These are phyloP conservation scores for Flaveria brownii DNA, from an alignment of 129 eudicot genomes.

Conservation along the genomic window DNA sequence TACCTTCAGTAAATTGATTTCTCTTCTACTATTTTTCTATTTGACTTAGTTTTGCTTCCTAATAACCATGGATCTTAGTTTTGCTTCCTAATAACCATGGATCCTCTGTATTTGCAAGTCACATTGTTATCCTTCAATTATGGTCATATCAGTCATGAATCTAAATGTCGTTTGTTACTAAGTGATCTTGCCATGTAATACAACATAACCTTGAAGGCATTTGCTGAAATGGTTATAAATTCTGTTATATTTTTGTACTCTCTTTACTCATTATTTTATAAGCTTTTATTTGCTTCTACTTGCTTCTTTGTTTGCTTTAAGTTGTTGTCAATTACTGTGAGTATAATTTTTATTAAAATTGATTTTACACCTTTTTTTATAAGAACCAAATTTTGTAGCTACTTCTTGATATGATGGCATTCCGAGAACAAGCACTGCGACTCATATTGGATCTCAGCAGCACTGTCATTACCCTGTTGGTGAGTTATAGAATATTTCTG, in stretches of 20 bases:
- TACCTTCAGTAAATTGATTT: constrained; percentile 1
- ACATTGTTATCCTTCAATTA: background rate
- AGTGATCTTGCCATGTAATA: background rate
- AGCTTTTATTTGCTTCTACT: constrained; percentile 1
- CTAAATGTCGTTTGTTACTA: background rate
- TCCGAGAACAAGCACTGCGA: constrained; percentile 96
- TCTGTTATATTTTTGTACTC: background rate
- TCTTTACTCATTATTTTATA: background rate
- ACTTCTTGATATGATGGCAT: constrained; percentile 95
- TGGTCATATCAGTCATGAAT: constrained; percentile 5
- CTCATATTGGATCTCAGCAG: constrained; percentile 97
- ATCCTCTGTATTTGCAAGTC: background rate
- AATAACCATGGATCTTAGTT: constrained; percentile 6
- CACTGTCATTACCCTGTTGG: constrained; percentile 95
- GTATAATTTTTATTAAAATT: constrained; percentile 18
- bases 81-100: constrained; percentile 19
- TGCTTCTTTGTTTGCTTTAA: constrained; percentile 21
- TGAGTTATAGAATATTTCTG: constrained; percentile 41
- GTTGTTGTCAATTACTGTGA: background rate
- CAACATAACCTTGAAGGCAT: constrained; percentile 16
- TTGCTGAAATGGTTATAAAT: background rate
- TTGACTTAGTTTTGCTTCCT: constrained; percentile 5
- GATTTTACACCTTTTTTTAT: constrained; percentile 24
- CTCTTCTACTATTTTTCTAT: background rate
- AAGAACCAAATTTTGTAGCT: constrained; percentile 48